Evolutionary conservation across 306 rosid genomes (phyloP).

Genomic region (Inga laurina): DNA sequence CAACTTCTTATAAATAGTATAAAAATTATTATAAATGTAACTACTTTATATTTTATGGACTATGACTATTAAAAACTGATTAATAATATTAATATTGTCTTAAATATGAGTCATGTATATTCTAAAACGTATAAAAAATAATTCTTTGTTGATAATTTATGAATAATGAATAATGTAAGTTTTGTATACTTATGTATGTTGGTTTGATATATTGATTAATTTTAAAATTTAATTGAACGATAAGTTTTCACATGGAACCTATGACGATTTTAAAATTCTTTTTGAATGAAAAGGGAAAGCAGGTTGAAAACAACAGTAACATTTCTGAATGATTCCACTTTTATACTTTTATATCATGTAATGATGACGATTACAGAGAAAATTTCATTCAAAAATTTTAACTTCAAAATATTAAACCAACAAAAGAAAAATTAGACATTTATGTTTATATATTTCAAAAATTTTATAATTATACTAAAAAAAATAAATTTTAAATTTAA

Average conservation of each 20-base stretch:
- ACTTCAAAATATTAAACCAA: neutral
- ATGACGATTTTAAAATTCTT: neutral
- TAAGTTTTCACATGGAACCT: neutral
- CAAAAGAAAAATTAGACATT: neutral
- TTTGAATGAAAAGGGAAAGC: neutral
- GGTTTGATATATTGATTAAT: neutral
- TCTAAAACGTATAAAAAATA: neutral
- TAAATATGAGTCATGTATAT: no score
- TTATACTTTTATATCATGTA: neutral
- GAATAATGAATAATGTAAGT: neutral
- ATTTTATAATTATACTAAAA: neutral
- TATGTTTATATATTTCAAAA: neutral
- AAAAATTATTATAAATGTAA: no score
- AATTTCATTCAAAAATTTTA: neutral
- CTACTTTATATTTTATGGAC: no score
- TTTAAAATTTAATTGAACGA: neutral
- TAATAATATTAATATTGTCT: no score
- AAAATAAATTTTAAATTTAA: neutral
- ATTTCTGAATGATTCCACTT: neutral
- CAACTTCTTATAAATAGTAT: no score
- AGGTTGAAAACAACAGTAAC: neutral
- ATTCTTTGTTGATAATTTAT: no score
- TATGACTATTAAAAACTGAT: no score
- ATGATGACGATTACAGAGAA: neutral
- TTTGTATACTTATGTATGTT: neutral